phyloP scores from a whole-genome alignment of 2,329 filamentous ascomycete species.

The Xylaria sp. region DNA sequence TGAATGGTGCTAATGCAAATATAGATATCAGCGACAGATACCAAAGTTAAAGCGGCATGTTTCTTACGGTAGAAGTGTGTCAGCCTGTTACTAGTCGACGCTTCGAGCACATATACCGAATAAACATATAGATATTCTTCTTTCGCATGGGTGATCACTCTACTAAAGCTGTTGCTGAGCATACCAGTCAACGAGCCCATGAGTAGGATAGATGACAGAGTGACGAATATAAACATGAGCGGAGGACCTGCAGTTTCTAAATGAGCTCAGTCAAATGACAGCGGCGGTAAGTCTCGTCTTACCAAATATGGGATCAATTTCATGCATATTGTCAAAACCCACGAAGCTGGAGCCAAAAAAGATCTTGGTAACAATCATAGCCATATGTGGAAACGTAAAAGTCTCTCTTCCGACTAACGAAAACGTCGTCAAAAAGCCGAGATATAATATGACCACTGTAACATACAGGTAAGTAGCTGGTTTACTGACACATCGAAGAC shows the following conservation, averaged over 20 bases:
- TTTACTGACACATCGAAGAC: not conserved
- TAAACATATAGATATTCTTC: conserved; percentile 86
- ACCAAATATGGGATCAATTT: conserved; percentile 68
- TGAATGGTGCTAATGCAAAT: conserved; percentile 65
- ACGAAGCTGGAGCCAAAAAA: conserved; percentile 82
- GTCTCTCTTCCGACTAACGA: conserved; percentile 78
- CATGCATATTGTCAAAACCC: conserved; percentile 75
- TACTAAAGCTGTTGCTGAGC: conserved; percentile 78
- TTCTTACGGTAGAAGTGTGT: conserved; percentile 71
- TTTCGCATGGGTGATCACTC: conserved; percentile 70
- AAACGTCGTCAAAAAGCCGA: conserved; percentile 91
- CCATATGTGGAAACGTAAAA: conserved; percentile 75
- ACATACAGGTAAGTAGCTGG: conserved; percentile 18
- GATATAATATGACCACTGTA: conserved; percentile 64
- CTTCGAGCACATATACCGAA: conserved; percentile 72
- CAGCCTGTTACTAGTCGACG: conserved; percentile 74
- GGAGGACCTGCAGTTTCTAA: conserved; percentile 57
- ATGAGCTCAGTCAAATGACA: conserved; percentile 28
- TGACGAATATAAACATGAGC: conserved; percentile 78
- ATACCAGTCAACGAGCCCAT: conserved; percentile 83
- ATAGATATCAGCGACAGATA: conserved; percentile 2
- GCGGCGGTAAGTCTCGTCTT: conserved; percentile 24
- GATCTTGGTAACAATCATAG: conserved; percentile 80
- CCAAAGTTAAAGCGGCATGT: not conserved
- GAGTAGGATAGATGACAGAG: conserved; percentile 80